Evolutionary conservation across 768 basidiomycete genomes (phyloP), one percentile per base, ranked within the genome.

Genomic region (Lactarius hatsudake): DNA sequence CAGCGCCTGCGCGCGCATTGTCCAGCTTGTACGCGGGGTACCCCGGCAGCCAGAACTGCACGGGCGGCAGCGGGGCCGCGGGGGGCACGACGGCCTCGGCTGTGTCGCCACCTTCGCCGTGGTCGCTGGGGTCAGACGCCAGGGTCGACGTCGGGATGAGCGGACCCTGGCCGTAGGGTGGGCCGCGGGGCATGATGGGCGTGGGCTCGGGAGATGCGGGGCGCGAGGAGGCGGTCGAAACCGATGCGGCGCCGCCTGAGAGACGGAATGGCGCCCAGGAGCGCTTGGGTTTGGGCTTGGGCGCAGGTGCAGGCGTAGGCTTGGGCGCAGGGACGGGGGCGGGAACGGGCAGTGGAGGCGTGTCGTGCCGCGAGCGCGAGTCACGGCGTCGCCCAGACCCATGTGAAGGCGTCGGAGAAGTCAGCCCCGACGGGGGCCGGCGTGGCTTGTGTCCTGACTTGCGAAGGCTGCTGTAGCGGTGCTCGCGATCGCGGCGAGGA

Each of bases 21-120:
- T 17, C 42, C 30, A 63, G 32, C 28, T 65, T 65, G 18, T 62
- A 69, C 26, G 70, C 62, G 9, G 70, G 70, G 23, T 62, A 66
- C 7, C 70, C 70, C 0, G 70, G 70, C 17, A 71, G 42, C 70
- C 70, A 71, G 62, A 71, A 71, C 51, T 71, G 70, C 15, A 71
- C 63, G 0, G 70, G 70, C 17, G 70, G 70, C 8, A 71, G 51
- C 2, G 68, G 70, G 2, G 65, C 64, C 30, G 36, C 63, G 10
- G 60, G 70, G 23, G 70, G 70, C n/a, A 71, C 51, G 2, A 65
- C 54, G 3, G 56, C 56, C 9, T 62, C 61, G 3, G 36, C n/a
- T 36, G 43, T 26, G 3, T 38, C 15, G 13, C 45, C 36, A 10
- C 26, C 55, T 1, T 42, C 28, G 38, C 42, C 67, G 36, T 26